Evolutionary conservation across 306 rosid species (phyloP).

Genomic region (Medicago ruthenica): DNA sequence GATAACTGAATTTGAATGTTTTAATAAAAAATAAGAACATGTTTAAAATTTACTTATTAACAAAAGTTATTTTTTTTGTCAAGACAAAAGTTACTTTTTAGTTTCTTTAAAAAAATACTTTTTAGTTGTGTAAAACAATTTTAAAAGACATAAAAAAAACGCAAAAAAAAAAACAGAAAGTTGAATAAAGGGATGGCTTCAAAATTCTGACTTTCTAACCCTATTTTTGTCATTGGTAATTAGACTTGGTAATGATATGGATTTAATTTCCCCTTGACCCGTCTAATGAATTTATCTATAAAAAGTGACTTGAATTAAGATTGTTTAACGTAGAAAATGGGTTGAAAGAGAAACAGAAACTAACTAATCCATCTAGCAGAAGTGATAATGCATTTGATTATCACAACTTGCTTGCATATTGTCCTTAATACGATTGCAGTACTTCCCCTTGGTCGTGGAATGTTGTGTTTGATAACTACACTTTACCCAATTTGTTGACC

Average conservation of each 20-base stretch:
- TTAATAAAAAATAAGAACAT: too few relatives aligned
- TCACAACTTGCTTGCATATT: slow-evolving; percentile 1
- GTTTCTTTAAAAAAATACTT: too few relatives aligned
- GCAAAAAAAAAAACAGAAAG: too few relatives aligned
- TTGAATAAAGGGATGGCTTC: neutral
- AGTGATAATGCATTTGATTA: neutral
- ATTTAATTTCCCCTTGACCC: slow-evolving; percentile 41
- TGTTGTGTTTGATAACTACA: neutral
- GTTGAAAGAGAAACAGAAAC: slow-evolving; percentile 26
- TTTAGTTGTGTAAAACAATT: too few relatives aligned
- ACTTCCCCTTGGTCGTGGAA: neutral
- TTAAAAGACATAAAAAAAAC: too few relatives aligned
- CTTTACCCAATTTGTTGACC: slow-evolving; percentile 34
- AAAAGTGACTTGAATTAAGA: slow-evolving; percentile 19
- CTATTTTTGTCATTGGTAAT: slow-evolving; percentile 2
- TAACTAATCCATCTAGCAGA: slow-evolving; percentile 6
- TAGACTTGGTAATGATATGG: slow-evolving; percentile 24
- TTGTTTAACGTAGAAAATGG: slow-evolving; percentile 17
- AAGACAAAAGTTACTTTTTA: too few relatives aligned
- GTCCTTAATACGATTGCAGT: slow-evolving; percentile 1
- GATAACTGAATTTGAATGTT: too few relatives aligned
- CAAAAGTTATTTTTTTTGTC: too few relatives aligned
- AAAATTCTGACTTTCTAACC: slow-evolving; percentile 10
- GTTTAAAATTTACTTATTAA: too few relatives aligned
- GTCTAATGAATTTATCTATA: slow-evolving; percentile 12